Percentiles rank a stretch among this genome's conserved stretches.
phyloP scores from a whole-genome alignment of 1,139 yeast species.

The Geotrichum candidum region DNA sequence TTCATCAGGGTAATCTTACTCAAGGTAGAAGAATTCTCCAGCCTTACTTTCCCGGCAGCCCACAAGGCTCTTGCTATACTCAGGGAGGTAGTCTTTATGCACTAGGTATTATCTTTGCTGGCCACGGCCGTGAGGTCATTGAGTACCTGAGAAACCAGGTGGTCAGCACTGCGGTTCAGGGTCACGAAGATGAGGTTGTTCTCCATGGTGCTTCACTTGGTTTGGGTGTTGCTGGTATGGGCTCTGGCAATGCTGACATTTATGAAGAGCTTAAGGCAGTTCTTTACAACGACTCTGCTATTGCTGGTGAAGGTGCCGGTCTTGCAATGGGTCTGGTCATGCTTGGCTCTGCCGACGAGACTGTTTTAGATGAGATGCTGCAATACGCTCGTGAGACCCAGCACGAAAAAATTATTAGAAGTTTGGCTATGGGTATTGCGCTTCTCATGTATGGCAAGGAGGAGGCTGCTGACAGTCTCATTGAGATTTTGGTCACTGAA shows the following conservation, averaged over 20 bases:
- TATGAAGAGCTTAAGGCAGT: constrained; percentile 83
- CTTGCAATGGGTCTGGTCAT: constrained; percentile 92
- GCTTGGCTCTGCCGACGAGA: constrained; percentile 84
- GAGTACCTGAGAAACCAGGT: constrained; percentile 72
- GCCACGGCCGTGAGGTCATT: constrained; percentile 86
- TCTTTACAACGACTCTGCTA: constrained; percentile 83
- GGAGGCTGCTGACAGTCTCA: constrained; percentile 68
- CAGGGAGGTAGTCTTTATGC: constrained; percentile 96
- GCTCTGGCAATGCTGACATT: constrained; percentile 64
- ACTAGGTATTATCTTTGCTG: constrained; percentile 89
- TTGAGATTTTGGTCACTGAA: constrained; percentile 60
- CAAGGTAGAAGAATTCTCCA: constrained; percentile 84
- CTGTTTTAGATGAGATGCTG: constrained; percentile 74
- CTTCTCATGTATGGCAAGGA: constrained; percentile 81
- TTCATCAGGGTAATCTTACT: constrained; percentile 88
- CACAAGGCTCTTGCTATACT: constrained; percentile 56
- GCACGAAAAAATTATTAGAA: constrained; percentile 92
- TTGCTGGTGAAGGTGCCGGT: constrained; percentile 96
- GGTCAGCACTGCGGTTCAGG: constrained; percentile 46
- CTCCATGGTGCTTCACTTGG: constrained; percentile 96
- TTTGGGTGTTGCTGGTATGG: constrained; percentile 96
- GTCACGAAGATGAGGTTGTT: constrained; percentile 75
- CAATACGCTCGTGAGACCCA: constrained; percentile 92
- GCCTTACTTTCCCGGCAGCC: constrained; percentile 84
- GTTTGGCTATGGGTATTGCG: constrained; percentile 85